Percentiles rank a stretch among this genome's conserved stretches.
These are phyloP conservation scores for Steccherinum ochraceum DNA, from an alignment of 768 basidiomycete genomes.

Conservation along the genomic window DNA sequence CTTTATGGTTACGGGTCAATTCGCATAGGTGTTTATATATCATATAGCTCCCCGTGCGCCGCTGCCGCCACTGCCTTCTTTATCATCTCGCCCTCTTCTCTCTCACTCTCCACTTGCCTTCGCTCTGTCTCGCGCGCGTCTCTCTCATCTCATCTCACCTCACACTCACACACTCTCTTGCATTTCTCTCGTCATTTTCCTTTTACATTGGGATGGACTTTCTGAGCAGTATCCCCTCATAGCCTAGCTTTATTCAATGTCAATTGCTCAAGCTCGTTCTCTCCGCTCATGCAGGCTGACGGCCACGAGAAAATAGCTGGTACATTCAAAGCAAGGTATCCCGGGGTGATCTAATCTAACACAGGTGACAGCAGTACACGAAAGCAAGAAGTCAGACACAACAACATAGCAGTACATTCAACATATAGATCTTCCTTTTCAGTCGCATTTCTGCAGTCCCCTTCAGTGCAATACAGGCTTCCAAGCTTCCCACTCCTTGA, in stretches of 20 bases:
- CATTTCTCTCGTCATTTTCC: too few species aligned
- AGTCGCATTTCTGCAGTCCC: too few species aligned
- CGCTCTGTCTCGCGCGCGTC: not conserved
- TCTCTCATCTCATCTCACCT: not conserved
- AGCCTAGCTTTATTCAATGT: not conserved
- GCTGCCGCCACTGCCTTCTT: not conserved
- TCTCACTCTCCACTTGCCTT: not conserved
- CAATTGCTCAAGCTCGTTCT: too few species aligned
- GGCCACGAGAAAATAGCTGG: too few species aligned
- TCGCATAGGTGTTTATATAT: conserved; percentile 2
- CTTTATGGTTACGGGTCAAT: conserved; percentile 10
- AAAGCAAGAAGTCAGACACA: too few species aligned
- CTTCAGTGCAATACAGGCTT: too few species aligned
- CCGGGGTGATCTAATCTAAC: too few species aligned
- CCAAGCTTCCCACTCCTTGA: too few species aligned
- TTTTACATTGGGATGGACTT: not conserved
- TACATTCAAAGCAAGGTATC: too few species aligned
- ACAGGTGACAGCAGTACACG: too few species aligned
- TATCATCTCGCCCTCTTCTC: not conserved
- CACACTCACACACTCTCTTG: conserved; percentile 9
- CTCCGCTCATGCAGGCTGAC: too few species aligned
- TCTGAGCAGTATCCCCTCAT: not conserved
- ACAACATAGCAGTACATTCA: not conserved
- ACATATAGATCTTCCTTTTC: too few species aligned
- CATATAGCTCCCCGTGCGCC: not conserved